phyloP scores from a whole-genome alignment of 1,284 basidiomycete species.

The Malassezia restricta region DNA sequence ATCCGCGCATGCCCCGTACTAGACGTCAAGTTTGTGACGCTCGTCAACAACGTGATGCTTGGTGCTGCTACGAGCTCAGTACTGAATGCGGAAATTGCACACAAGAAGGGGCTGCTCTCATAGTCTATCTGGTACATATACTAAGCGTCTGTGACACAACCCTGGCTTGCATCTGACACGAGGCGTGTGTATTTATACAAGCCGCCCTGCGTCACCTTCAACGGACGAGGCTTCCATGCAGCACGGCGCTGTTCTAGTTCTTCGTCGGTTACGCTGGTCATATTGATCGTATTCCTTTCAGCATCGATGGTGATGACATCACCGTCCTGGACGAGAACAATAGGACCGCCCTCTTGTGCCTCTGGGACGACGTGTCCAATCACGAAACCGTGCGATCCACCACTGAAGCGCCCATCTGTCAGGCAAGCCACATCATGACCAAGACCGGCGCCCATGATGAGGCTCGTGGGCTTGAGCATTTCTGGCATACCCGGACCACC shows the following conservation, averaged over 20 bases:
- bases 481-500: conserved; percentile 84
- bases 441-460: conserved; percentile 64
- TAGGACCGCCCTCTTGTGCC: conserved; percentile 77
- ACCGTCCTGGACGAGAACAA: conserved; percentile 75
- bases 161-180: conserved; percentile 63
- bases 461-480: conserved; percentile 60
- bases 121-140: not conserved
- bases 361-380: conserved; percentile 89
- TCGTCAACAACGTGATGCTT: conserved; percentile 89
- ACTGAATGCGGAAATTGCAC: conserved; percentile 93
- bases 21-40: conserved; percentile 69
- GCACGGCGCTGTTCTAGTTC: conserved; percentile 60
- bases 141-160: conserved; percentile 72
- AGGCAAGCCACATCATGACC: conserved; percentile 79
- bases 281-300: conserved; percentile 65
- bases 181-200: conserved; percentile 40
- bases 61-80: conserved; percentile 94
- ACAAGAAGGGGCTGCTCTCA: conserved; percentile 57
- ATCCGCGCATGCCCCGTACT: conserved; percentile 80
- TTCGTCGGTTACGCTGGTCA: conserved; percentile 56
- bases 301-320: conserved; percentile 68
- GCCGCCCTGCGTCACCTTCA: conserved; percentile 65
- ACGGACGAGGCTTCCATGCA: conserved; percentile 65
- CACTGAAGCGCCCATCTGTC: conserved; percentile 92
- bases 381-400: conserved; percentile 60